Evolutionary conservation across 2,329 filamentous ascomycete species (phyloP).

Genomic region (Fulvia fulva): DNA sequence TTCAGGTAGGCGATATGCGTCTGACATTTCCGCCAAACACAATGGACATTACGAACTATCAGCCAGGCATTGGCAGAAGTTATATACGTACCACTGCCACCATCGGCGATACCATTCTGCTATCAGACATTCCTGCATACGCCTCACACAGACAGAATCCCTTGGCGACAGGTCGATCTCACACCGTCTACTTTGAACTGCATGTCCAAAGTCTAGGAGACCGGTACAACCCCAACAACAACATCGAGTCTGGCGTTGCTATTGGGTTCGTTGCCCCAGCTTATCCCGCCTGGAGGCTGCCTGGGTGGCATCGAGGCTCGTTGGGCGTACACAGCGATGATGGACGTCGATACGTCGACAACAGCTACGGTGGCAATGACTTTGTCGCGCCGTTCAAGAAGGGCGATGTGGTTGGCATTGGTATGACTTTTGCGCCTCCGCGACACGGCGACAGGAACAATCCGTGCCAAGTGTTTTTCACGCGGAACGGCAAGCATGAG

Average conservation of each 20-base stretch:
- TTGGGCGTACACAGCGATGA: conserved; percentile 77
- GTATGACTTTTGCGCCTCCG: conserved; percentile 56
- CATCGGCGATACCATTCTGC: conserved; percentile 59
- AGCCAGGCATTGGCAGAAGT: conserved; percentile 50
- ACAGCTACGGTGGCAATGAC: conserved; percentile 66
- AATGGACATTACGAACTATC: conserved; percentile 42
- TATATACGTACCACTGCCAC: conserved; percentile 31
- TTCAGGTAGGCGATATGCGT: conserved; percentile 50
- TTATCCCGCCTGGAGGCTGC: conserved; percentile 72
- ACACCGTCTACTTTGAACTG: conserved; percentile 70
- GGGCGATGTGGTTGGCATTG: conserved; percentile 67
- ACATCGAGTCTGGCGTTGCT: conserved; percentile 54
- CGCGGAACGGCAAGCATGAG: conserved; percentile 57
- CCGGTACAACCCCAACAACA: conserved; percentile 23
- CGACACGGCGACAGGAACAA: conserved; percentile 22
- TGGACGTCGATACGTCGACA: conserved; percentile 71
- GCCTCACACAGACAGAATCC: conserved; percentile 57
- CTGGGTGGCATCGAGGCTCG: conserved; percentile 75
- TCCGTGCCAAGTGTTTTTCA: conserved; percentile 65
- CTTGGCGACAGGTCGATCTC: conserved; percentile 45
- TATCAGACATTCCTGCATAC: conserved; percentile 68
- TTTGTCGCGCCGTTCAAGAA: conserved; percentile 62
- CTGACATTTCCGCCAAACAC: conserved; percentile 43
- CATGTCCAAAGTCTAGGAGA: conserved; percentile 48
- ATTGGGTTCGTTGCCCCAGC: conserved; percentile 70